Conservation (phyloP, 2,329 filamentous ascomycete genomes). For the Coniosporium tulheliwenetii region DNA sequence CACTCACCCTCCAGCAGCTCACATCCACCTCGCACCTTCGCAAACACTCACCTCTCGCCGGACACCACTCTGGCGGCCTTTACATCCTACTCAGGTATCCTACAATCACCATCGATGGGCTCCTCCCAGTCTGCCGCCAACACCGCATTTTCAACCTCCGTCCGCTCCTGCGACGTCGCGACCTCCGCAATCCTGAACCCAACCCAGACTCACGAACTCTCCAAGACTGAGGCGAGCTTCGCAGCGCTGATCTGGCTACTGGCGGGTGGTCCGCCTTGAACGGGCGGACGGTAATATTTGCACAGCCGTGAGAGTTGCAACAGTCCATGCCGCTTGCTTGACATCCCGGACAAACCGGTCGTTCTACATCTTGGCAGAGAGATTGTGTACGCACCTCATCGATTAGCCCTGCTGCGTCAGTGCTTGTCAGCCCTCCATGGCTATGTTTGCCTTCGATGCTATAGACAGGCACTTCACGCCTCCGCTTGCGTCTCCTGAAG, state of each 20-base stretch:
- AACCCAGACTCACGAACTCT: conserved; percentile 19
- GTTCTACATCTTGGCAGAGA: background rate
- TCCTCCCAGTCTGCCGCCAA: conserved; percentile 18
- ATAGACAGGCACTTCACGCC: conserved; percentile 1
- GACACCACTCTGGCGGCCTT: background rate
- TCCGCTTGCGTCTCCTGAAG: too few species aligned
- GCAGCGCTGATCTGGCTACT: conserved; percentile 32
- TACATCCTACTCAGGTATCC: background rate
- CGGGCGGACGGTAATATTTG: conserved; percentile 33
- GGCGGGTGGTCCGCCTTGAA: conserved; percentile 35
- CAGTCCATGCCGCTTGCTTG: conserved; percentile 4
- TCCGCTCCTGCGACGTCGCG: conserved; percentile 17
- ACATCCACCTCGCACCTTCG: background rate
- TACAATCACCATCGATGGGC: conserved; percentile 25
- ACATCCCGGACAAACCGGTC: conserved; percentile 1
- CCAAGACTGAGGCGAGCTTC: conserved; percentile 29
- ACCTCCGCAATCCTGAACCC: conserved; percentile 17
- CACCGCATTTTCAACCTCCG: conserved; percentile 12
- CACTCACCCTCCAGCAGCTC: background rate
- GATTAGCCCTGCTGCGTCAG: background rate
- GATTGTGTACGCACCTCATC: background rate
- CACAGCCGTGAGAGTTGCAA: conserved; percentile 5
- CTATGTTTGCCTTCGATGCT: conserved; percentile 4
- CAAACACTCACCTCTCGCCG: background rate
- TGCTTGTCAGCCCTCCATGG: background rate